Conservation (phyloP, 495 filamentous ascomycete genomes). For the Thermothielavioides terrestris region DNA sequence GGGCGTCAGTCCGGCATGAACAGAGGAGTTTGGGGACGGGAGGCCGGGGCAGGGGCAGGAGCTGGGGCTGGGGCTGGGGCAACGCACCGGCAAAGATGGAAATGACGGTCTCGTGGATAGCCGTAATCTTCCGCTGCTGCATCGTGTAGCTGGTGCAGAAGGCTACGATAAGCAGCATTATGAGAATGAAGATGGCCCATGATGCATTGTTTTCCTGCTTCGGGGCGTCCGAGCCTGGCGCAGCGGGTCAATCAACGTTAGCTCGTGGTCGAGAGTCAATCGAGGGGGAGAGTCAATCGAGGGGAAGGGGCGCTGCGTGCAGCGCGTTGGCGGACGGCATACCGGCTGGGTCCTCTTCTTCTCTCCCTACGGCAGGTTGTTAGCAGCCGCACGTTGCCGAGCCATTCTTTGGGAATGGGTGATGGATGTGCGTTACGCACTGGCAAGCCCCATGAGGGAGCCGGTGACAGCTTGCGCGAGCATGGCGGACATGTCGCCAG, state of each 20-base stretch:
- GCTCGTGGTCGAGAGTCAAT: constrained; percentile 5
- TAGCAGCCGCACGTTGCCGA: constrained; percentile 7
- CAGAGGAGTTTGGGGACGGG: no score
- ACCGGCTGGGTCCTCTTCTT: constrained; percentile 46
- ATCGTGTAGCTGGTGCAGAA: constrained; percentile 96
- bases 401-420: background rate
- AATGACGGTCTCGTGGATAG: constrained; percentile 94
- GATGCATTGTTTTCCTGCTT: constrained; percentile 88
- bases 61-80: background rate
- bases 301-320: background rate
- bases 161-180: constrained; percentile 82
- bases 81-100: constrained; percentile 90
- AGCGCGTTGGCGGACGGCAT: constrained; percentile 9
- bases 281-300: background rate
- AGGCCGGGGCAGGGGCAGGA: background rate
- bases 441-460: constrained; percentile 34
- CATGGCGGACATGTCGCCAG: constrained; percentile 13
- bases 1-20: background rate
- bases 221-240: constrained; percentile 38
- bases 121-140: constrained; percentile 89
- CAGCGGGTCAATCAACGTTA: constrained; percentile 17
- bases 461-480: constrained; percentile 27
- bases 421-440: constrained; percentile 23
- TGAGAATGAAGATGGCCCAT: constrained; percentile 94
- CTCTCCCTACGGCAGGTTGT: constrained; percentile 34